Evolutionary conservation across 192 early-diverging fungal genomes (phyloP), one percentile per base, ranked within the genome.

Genomic region (Backusella luteola): DNA sequence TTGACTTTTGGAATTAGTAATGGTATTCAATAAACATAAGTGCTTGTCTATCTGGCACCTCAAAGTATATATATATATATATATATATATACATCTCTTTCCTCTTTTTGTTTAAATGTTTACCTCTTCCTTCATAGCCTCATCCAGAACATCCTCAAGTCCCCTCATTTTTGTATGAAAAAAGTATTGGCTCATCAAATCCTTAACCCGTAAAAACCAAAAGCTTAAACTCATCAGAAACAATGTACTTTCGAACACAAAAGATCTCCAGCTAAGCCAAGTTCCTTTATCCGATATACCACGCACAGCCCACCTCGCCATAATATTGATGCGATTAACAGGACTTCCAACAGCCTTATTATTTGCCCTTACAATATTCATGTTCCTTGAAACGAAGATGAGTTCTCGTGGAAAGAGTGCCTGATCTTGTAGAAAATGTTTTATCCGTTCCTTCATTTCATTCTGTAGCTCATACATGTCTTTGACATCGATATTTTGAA

Each of bases 361-460:
- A 75, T 93, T 92, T n/a, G 94, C 89, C 1, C 94, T 86, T 44
- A 92, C 90, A 49, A 92, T 91, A 73, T 95, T 95, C 90, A 97
- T 92, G 75, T 97, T 97, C 41, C 96, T 84, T 11, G 90, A 90
- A 26, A 98, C 84, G 79, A 98, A 97, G 39, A 98, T 95, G 9
- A 98, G 84, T 81, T 96, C 97, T 39, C 90, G 91, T 39, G 97
- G 97, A 46, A 98, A 78, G 6, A 81, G 77, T 46, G 89, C 88
- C 44, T 93, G 88, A 52, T 94, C 86, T 34, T 80, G 79, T 59
- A 98, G 81, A 35, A 96, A 96, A 2, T 91, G 78, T 39, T 90
- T 86, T 4, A 94, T 87, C 6, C 89, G 84, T 19, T 90, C 84
- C 84, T 97, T 96, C 56, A 94, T 83, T 53, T 88, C 86, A 85